phyloP scores from a whole-genome alignment of 2,329 filamentous ascomycete genomes.

The Orbilia ellipsospora region DNA sequence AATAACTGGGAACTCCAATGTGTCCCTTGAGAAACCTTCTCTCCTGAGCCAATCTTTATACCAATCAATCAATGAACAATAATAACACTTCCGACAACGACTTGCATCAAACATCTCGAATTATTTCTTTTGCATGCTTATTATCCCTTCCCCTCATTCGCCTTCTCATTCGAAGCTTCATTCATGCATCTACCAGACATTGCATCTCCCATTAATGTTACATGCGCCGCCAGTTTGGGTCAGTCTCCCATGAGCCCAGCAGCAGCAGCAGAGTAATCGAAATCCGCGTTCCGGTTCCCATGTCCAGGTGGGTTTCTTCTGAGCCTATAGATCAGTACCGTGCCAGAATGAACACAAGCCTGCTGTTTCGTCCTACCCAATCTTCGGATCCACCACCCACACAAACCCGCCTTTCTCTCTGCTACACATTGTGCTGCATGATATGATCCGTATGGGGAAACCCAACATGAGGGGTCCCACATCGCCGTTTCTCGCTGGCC shows the following conservation, averaged over 20 bases:
- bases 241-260: constrained; percentile 31
- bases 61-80: not conserved
- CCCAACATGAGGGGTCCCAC: constrained; percentile 10
- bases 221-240: not conserved
- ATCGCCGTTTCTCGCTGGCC: constrained; percentile 20
- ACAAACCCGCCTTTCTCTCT: constrained; percentile 45
- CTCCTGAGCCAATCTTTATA: constrained; percentile 9
- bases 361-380: constrained; percentile 51
- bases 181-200: not conserved
- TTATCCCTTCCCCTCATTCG: not conserved
- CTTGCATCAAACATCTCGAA: not conserved
- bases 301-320: constrained; percentile 10
- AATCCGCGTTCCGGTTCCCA: constrained; percentile 30
- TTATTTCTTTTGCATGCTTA: not conserved
- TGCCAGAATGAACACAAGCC: constrained; percentile 20
- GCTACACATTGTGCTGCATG: constrained; percentile 44
- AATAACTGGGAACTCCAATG: constrained; percentile 19
- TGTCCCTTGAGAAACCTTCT: constrained; percentile 7
- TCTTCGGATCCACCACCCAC: constrained; percentile 50
- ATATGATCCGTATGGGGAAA: constrained; percentile 36
- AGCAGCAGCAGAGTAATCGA: constrained; percentile 14
- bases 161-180: not conserved
- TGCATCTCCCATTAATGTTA: constrained; percentile 15
- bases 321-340: constrained; percentile 41
- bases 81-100: not conserved